Evolutionary conservation across 2,329 filamentous ascomycete species (phyloP), one percentile per base, ranked within the genome.

Genomic region (Pleomassaria siparia): DNA sequence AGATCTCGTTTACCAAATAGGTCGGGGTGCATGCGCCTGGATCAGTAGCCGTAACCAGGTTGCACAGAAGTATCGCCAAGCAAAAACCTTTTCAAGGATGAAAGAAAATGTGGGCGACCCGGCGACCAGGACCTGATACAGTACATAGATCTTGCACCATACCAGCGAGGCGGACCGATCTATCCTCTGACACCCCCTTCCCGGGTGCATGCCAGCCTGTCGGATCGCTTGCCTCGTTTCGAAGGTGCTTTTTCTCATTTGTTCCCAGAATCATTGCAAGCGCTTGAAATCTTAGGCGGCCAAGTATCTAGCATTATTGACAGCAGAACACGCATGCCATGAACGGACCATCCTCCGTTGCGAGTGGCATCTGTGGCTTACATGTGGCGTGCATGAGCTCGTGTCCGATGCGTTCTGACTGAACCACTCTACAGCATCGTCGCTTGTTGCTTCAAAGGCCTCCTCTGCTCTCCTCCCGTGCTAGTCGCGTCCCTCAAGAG

Each of bases 1-100:
- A 61, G 46, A 42, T 52, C 58, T 51, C 36, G 40, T 41, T 36
- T 53, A 35, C 62, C 59, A 44, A 42, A 64, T 64, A 47, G 45
- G 60, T 57, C 55, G 45, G 45, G 40, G 44, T 66, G 62, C 63
- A 65, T 62, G 52, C 58, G 50, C 49, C 45, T 55, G 53, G 55
- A 50, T 54, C 55, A 55, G 56, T 50, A 53, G 49, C 47, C 51
- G 49, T 51, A 53, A 52, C 55, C 39, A 40, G 40, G 64, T 67
- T 30, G 55, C 57, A 70, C 66, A 64, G 50, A 47, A 55, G 62
- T 67, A 70, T 66, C 63, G 66, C 64, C 65, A 69, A 69, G 66
- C 26, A 44, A 46, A 42, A 58, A 47, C 56, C 53, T n/a, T n/a
- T n/a, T n/a, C 30, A 30, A 50, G 29, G 48, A 49, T 40, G 49